Conservation (phyloP, 768 basidiomycete genomes). For the Sporobolomyces pararoseus region DNA sequence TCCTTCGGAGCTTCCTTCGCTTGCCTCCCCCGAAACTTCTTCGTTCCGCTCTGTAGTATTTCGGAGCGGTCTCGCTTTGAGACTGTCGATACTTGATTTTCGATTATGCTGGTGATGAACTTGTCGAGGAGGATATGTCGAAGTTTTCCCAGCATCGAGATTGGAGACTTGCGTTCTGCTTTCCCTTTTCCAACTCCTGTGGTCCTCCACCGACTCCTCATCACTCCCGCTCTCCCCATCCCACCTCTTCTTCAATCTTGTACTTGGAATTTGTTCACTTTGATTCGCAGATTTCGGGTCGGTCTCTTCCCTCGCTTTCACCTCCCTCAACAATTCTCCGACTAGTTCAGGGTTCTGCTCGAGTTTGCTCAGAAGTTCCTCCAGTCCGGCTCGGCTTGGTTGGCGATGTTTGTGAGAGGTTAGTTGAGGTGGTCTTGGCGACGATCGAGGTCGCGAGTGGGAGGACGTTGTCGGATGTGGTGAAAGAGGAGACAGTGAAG, state of each 20-base stretch:
- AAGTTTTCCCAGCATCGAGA: not conserved
- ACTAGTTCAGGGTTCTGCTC: conserved; percentile 1
- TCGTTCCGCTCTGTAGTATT: no score
- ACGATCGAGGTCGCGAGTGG: not conserved
- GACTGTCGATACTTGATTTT: no score
- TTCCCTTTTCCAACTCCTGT: not conserved
- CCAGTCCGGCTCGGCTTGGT: not conserved
- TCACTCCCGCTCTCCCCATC: no score
- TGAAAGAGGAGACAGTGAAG: no score
- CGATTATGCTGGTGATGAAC: not conserved
- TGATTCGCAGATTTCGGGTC: no score
- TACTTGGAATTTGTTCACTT: no score
- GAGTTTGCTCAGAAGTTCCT: not conserved
- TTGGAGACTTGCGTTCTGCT: not conserved
- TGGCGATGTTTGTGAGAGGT: no score
- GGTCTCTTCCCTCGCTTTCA: not conserved
- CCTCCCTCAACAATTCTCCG: not conserved
- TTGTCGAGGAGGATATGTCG: not conserved
- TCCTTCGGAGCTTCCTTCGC: no score
- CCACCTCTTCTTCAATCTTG: no score
- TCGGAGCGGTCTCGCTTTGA: no score
- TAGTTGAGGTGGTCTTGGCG: not conserved
- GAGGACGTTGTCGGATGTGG: no score
- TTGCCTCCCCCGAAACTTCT: no score
- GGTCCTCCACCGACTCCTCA: not conserved